Percentiles rank a stretch among this genome's conserved stretches.
Conservation (phyloP, 176 grass and related monocot species). For the Oryza glumipatula region DNA sequence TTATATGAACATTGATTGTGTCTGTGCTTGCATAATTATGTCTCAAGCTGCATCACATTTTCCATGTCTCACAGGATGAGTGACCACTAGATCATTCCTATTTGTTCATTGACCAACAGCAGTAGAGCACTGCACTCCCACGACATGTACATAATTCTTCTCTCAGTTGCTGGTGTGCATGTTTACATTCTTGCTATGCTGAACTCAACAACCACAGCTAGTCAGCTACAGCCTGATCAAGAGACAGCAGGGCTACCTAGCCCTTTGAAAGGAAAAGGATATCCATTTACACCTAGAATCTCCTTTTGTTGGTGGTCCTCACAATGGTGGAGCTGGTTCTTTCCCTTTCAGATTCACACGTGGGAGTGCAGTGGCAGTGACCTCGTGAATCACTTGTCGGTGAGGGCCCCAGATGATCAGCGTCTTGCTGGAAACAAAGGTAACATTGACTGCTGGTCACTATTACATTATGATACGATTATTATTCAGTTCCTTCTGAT, state of each 20-base stretch:
- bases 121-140: background rate
- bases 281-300: slow-evolving; percentile 38
- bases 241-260: slow-evolving; percentile 25
- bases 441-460: background rate
- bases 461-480: background rate
- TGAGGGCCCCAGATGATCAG: slow-evolving; percentile 16
- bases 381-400: background rate
- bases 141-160: background rate
- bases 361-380: background rate
- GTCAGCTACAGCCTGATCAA: slow-evolving; percentile 24
- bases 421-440: background rate
- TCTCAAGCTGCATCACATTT: background rate
- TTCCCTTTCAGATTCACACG: slow-evolving; percentile 49
- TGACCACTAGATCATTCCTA: slow-evolving; percentile 29
- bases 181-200: background rate
- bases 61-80: slow-evolving; percentile 23
- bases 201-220: background rate
- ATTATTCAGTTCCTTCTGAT: background rate
- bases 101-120: background rate
- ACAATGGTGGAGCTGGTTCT: slow-evolving; percentile 42
- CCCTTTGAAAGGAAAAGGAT: slow-evolving; percentile 46
- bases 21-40: background rate
- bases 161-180: slow-evolving; percentile 9
- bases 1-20: slow-evolving; percentile 9
- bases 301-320: slow-evolving; percentile 25